phyloP scores from a whole-genome alignment of 2,329 filamentous ascomycete species.

The Westerdykella sp. region DNA sequence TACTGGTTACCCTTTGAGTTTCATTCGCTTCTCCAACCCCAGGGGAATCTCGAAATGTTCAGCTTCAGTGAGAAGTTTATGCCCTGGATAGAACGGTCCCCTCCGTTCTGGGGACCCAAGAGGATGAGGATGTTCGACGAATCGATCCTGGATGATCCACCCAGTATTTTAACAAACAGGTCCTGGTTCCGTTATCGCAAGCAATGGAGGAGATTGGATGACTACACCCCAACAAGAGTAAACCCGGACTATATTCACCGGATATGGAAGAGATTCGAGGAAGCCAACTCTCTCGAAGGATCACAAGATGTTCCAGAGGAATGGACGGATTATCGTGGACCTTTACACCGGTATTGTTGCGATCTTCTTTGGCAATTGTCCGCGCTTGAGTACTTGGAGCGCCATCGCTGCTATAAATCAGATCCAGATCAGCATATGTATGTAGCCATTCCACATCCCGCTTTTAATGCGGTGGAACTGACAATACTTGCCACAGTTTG shows the following conservation, averaged over 20 bases:
- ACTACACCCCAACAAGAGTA: background rate
- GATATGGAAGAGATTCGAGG: too few species aligned
- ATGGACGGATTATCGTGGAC: too few species aligned
- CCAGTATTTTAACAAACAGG: too few species aligned
- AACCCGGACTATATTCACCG: too few species aligned
- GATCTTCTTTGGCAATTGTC: too few species aligned
- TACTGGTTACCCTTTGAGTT: constrained; percentile 23
- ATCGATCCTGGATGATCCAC: too few species aligned
- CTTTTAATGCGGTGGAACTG: too few species aligned
- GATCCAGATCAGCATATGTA: background rate
- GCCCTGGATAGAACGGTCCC: background rate
- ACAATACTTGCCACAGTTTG: background rate
- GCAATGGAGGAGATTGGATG: background rate
- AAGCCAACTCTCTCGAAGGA: too few species aligned
- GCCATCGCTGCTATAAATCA: too few species aligned
- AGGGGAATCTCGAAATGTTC: constrained; percentile 16
- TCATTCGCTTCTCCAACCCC: constrained; percentile 12
- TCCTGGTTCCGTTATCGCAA: too few species aligned
- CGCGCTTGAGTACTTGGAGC: too few species aligned
- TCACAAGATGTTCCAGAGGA: constrained; percentile 1
- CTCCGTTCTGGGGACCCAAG: constrained; percentile 13
- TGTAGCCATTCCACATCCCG: background rate
- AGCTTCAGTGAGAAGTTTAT: constrained; percentile 8
- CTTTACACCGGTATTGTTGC: too few species aligned
- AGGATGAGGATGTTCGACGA: constrained; percentile 9